Base-by-base conservation (phyloP, 345 rosid species). In the Nasturtium officinale region DNA sequence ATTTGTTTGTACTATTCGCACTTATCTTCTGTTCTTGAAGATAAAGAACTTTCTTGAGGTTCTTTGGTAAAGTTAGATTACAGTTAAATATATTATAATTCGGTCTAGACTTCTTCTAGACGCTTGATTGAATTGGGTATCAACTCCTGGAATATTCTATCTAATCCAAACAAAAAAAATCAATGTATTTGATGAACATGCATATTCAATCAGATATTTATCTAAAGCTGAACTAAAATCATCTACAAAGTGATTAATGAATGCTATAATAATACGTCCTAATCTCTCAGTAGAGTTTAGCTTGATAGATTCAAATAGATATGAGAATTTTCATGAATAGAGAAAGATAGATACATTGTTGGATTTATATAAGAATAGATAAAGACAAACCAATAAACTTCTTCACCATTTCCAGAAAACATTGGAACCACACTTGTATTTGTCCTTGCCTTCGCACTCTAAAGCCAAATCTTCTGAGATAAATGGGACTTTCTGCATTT, bases 361-460 rank as follows among this genome's bases (percentile, higher is more conserved):
- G 72, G 42, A 38, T 46, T 61, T 62, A 62, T 35, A 69, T 69
- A 69, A 76, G 40, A 62, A 69, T 25, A 5, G 20, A 78, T 76
- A 20, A 21, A 12, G 48, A 51, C 29, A 28, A 35, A 66, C 54
- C 33, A 43, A 52, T 50, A 42, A 43, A 60, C 2, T 6, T 62
- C 17, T 74, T 89, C 89, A 90, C 99, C 98, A 91, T 86, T 95
- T 91, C 99, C 99, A 89, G 87, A 95, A 95, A 48, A 91, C 99
- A 80, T 91, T 95, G 67, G 98, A 95, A 72, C 99, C 99, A 73
- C 99, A 91, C 86, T 91, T 90, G 89, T 56, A 91, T 80, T 95
- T 95, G 87, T 95, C 99, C 67, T 90, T 91, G 35, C 99, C 97
- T 85, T 88, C 85, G 37, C 99, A 95, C 72, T 90, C 99, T 88